These are phyloP conservation scores for Penicillium pancosmium DNA, from an alignment of 495 filamentous ascomycete species.

Conservation along the genomic window DNA sequence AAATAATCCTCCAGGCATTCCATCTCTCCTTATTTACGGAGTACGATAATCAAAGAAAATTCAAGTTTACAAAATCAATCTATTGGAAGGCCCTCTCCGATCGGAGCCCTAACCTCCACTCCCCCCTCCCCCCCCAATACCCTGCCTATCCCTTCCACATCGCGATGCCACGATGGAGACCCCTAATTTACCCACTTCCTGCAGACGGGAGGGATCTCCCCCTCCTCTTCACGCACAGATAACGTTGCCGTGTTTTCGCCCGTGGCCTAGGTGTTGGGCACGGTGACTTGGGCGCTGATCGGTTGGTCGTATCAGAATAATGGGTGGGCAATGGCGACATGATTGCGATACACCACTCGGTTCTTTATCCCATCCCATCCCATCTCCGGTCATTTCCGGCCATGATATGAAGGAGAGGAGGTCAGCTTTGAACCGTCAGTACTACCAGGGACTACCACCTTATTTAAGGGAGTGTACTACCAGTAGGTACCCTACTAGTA, in stretches of 20 bases:
- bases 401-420: background rate
- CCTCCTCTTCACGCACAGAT: slow-evolving; percentile 10
- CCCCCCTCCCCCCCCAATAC: slow-evolving; percentile 5
- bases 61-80: background rate
- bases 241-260: slow-evolving; percentile 10
- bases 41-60: no score
- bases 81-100: background rate
- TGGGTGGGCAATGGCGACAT: background rate
- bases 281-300: slow-evolving; percentile 13
- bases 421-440: background rate
- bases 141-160: slow-evolving; percentile 24
- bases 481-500: background rate
- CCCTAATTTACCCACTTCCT: slow-evolving; percentile 14
- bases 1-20: background rate
- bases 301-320: slow-evolving; percentile 9
- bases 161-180: slow-evolving; percentile 8
- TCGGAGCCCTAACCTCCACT: background rate
- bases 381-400: slow-evolving; percentile 1
- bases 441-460: slow-evolving; percentile 2
- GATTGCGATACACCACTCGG: background rate
- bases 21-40: no score
- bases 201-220: slow-evolving; percentile 16
- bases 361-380: background rate
- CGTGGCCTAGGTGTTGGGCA: slow-evolving; percentile 16
- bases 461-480: background rate